Base-by-base conservation (phyloP, 129 eudicot genomes). In the Helianthus annuus region DNA sequence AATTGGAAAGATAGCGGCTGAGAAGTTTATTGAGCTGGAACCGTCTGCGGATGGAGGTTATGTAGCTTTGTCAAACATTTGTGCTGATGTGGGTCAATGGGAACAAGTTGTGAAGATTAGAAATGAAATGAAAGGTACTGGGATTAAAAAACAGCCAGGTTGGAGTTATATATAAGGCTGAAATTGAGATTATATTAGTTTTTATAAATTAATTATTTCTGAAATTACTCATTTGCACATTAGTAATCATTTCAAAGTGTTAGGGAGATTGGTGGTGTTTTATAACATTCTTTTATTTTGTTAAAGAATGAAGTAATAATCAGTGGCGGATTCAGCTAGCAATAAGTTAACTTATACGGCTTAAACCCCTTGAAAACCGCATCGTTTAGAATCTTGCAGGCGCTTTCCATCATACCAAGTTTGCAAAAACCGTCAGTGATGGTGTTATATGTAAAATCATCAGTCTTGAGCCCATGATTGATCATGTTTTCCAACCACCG, bases 391-490 rank as follows among this genome's bases (percentile, higher is more conserved):
- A 90, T 78, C 68, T 65, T 76, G 22, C 79, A 81, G 5, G 96
- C 96, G 2, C 57, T 83, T 78, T 80, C 78, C 66, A 88, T 87
- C 89, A 84, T 80, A 9, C 95, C 87, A 74, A 68, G 14, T 83
- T 90, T 90, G 80, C 99, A 94, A 66, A 84, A 94, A 4, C 89
- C 99, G 16, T 88, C 82, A 66, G 90, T 81, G 22, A 90, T 84
- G 6, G 89, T 81, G 71, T 94, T 94, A 72, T 90, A 94, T 44
- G 96, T 90, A 73, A 90, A 86, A 70, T 83, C 85, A 84, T 94
- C 99, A 14, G 99, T 97, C 56, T 88, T 82, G 13, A 88, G 77
- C 59, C 99, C 97, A 63, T 74, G 78, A 71, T 88, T 94, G 13
- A 88, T 83, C 96, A 94, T 90, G 59, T 61, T 83, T 78, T 79